Conservation (phyloP, 1,284 basidiomycete species). For the Ustilago sp. region DNA sequence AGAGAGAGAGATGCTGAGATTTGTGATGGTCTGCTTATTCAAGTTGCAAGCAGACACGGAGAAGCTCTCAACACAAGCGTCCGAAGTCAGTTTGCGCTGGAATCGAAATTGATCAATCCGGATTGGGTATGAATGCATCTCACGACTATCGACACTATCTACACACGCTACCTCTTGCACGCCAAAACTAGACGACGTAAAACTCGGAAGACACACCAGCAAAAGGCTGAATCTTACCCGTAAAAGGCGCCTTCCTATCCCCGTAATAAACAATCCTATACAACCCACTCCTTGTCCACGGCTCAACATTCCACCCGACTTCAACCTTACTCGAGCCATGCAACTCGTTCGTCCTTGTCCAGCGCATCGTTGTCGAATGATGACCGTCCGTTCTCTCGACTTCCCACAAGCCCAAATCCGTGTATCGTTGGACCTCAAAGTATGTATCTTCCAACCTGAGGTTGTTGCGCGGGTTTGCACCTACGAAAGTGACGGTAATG, state of each 20-base stretch:
- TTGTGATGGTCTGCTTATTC: background rate
- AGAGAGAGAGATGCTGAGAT: background rate
- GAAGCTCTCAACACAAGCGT: too few species aligned
- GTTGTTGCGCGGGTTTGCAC: slow-evolving; percentile 84
- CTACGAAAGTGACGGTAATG: slow-evolving; percentile 78
- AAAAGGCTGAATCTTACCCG: slow-evolving; percentile 46
- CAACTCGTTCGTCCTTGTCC: slow-evolving; percentile 71
- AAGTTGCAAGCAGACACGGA: too few species aligned
- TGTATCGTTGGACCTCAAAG: slow-evolving; percentile 76
- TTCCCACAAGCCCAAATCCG: slow-evolving; percentile 72
- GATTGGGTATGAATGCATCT: background rate
- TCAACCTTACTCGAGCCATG: slow-evolving; percentile 44
- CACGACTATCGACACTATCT: background rate
- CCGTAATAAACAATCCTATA: slow-evolving; percentile 81
- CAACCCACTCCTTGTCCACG: slow-evolving; percentile 74
- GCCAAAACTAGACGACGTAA: slow-evolving; percentile 26
- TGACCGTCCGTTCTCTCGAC: slow-evolving; percentile 80
- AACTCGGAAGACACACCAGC: slow-evolving; percentile 30
- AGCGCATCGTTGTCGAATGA: slow-evolving; percentile 80
- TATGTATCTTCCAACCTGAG: slow-evolving; percentile 80
- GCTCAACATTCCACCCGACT: slow-evolving; percentile 52
- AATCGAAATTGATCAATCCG: background rate
- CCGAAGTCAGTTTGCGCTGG: too few species aligned
- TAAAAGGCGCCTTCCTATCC: slow-evolving; percentile 77
- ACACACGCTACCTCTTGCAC: background rate